Evolutionary conservation across 352 stramenopile species (phyloP), one percentile per base, ranked within the genome.

Genomic region (Globisporangium radiosum): DNA sequence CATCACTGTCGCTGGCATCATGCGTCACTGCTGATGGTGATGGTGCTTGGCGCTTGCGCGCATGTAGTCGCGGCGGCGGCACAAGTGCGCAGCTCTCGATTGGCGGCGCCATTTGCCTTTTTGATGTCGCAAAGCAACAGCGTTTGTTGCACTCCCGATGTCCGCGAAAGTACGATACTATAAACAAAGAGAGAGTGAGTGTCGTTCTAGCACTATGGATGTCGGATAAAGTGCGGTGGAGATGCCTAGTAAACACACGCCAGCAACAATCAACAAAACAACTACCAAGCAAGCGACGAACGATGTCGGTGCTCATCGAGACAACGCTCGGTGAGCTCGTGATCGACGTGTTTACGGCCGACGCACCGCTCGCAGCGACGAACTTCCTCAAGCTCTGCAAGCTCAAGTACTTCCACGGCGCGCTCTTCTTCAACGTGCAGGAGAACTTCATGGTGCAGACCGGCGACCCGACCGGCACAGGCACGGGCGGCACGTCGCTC

Each of bases 321-420:
- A 98, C 92, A 55, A 95, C 84, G 52, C 58, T 96, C 39, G 95
- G 95, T 13, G 70, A 84, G 60, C 59, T 98, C 25, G 91, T 97
- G 48, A 73, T 98, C 25, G 94, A 98, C 62, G 72, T 98, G 52
- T 97, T 75, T 66, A 76, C 81, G 53, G 83, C 96, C 3, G 81
- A 83, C 47, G 90, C 78, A 52, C 93, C 92, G 33, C 66, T 90
- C 25, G 80, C 91, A 17, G 73, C 74, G 58, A 86, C 81, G 45
- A 98, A 97, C 75, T 98, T 98, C 66, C 74, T 98, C 54, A 98
- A 98, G 69, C 80, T 98, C 19, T 98, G 94, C 78, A 96, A 97
- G 77, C 78, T 70, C 68, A 96, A 96, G 69, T 98, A 98, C 71
- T 98, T 97, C 71, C 92, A 98, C 73, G 80, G 85, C 57, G 82